phyloP scores from a whole-genome alignment of 2,329 filamentous ascomycete species.

The Myriosclerotinia scirpicola region DNA sequence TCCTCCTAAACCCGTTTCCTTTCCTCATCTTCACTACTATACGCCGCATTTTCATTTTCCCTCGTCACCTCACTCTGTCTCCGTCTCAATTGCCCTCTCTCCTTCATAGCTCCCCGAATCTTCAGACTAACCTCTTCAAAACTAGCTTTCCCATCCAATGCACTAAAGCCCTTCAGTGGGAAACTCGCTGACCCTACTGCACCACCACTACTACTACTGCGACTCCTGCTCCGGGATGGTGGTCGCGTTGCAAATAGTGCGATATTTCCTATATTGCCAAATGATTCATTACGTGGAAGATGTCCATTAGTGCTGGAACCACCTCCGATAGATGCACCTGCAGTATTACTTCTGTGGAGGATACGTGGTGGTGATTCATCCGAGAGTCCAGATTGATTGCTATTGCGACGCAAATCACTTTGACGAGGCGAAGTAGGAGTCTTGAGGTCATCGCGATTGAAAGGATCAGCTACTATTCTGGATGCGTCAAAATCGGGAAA shows the following conservation, averaged over 20 bases:
- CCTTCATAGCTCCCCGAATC: slow-evolving; percentile 81
- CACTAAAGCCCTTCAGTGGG: slow-evolving; percentile 68
- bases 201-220: slow-evolving; percentile 67
- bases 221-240: slow-evolving; percentile 72
- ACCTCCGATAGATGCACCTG: slow-evolving; percentile 36
- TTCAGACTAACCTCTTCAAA: slow-evolving; percentile 82
- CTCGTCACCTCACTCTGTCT: slow-evolving; percentile 44
- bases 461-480: slow-evolving; percentile 63
- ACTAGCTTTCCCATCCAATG: slow-evolving; percentile 64
- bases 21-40: slow-evolving; percentile 37
- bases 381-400: slow-evolving; percentile 48
- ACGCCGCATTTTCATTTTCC: slow-evolving; percentile 48
- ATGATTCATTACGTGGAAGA: slow-evolving; percentile 84
- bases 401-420: slow-evolving; percentile 43
- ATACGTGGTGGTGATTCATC: slow-evolving; percentile 37
- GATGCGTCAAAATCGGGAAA: slow-evolving; percentile 91
- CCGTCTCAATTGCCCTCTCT: slow-evolving; percentile 62
- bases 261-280: slow-evolving; percentile 83
- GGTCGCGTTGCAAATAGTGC: slow-evolving; percentile 89
- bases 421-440: slow-evolving; percentile 35
- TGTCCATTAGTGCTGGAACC: slow-evolving; percentile 39
- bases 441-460: slow-evolving; percentile 35
- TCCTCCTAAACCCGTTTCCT: slow-evolving; percentile 33
- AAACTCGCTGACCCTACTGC: slow-evolving; percentile 62
- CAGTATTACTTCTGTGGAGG: slow-evolving; percentile 32